These are phyloP conservation scores for Grosmannia huntii DNA, from an alignment of 2,329 filamentous ascomycete species.

Conservation along the genomic window DNA sequence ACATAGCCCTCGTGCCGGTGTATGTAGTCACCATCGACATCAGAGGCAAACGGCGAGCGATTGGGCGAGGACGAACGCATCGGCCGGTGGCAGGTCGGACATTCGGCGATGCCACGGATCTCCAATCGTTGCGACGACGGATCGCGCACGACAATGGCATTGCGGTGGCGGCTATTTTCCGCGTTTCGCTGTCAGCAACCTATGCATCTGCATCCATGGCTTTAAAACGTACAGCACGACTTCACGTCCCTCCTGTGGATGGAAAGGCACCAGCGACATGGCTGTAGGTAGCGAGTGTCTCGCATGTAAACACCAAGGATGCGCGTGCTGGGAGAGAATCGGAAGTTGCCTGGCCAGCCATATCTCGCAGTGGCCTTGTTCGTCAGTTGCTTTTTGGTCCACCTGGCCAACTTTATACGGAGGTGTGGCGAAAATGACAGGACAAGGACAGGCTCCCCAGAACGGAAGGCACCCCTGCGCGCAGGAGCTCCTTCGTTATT, in stretches of 20 bases:
- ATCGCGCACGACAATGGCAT: conserved; percentile 87
- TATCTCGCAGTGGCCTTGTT: neutral
- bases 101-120: conserved; percentile 64
- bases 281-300: neutral
- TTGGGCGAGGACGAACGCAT: conserved; percentile 39
- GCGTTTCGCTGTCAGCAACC: neutral
- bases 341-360: neutral
- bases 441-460: neutral
- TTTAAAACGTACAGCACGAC: conserved; percentile 57
- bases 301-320: neutral
- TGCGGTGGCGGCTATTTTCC: conserved; percentile 64
- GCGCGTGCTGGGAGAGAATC: neutral
- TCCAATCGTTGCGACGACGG: conserved; percentile 73
- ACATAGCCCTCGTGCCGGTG: conserved; percentile 54
- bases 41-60: conserved; percentile 29
- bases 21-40: conserved; percentile 13
- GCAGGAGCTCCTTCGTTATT: neutral
- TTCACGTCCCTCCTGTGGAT: conserved; percentile 58
- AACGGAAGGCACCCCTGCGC: neutral
- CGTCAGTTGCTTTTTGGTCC: neutral
- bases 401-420: neutral
- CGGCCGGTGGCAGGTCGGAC: conserved; percentile 81
- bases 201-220: neutral
- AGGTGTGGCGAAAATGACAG: neutral
- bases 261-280: conserved; percentile 65